Conservation (phyloP, 208 protist genomes). For the Wallacemonas sp. region DNA sequence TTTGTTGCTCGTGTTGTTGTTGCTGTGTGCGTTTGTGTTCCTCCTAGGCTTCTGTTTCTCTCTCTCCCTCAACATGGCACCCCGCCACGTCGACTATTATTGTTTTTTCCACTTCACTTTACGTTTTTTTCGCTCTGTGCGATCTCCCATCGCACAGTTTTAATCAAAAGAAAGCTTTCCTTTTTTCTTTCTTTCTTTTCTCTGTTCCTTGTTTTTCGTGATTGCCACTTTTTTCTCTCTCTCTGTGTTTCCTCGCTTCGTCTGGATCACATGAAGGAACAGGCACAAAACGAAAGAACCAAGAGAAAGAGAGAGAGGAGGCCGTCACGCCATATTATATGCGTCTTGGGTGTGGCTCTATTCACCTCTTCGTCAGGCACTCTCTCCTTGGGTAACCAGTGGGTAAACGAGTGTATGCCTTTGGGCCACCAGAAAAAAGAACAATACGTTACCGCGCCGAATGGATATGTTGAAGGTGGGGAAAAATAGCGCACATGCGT, state of each 20-base stretch:
- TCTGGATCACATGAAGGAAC: too few relatives aligned
- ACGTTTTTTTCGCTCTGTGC: constrained; percentile 23
- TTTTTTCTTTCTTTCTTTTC: constrained; percentile 20
- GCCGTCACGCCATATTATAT: background rate
- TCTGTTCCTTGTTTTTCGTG: constrained; percentile 9
- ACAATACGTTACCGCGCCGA: background rate
- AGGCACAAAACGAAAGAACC: too few relatives aligned
- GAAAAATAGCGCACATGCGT: too few relatives aligned
- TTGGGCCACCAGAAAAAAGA: background rate
- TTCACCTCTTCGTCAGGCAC: background rate
- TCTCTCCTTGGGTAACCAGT: background rate
- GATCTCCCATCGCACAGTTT: constrained; percentile 1
- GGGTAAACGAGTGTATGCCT: background rate
- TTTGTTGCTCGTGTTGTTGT: background rate
- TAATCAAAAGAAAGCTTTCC: too few relatives aligned
- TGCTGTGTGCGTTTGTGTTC: constrained; percentile 4
- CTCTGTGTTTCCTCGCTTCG: background rate
- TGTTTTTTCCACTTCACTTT: constrained; percentile 16
- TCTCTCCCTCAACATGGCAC: too few relatives aligned
- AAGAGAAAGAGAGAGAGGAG: too few relatives aligned
- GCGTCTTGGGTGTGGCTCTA: background rate
- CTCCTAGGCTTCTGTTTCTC: constrained; percentile 5
- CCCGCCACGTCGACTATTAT: too few relatives aligned
- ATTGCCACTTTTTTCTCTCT: background rate
- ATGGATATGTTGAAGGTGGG: too few relatives aligned